phyloP scores from a whole-genome alignment of 352 stramenopile species.

The Pythium brachiatum region DNA sequence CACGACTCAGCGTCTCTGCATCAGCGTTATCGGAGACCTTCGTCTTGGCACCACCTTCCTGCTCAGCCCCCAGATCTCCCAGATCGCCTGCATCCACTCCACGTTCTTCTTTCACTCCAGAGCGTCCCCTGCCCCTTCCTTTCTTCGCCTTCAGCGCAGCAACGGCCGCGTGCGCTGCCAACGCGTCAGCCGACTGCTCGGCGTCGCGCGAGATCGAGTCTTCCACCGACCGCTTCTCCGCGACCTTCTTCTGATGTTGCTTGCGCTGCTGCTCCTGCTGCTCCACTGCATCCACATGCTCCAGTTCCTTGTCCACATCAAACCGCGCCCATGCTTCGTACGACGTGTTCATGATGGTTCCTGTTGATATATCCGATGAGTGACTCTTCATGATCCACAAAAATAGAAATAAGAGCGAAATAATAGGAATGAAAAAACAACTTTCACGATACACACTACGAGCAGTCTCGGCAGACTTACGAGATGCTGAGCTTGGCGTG shows the following conservation, averaged over 20 bases:
- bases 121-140: conserved; percentile 1
- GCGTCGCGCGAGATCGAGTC: conserved; percentile 36
- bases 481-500: conserved; percentile 39
- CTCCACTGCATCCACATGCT: conserved; percentile 43
- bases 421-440: background rate
- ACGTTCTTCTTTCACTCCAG: background rate
- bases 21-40: background rate
- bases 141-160: conserved; percentile 62
- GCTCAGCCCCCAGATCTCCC: no score
- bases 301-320: conserved; percentile 67
- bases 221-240: conserved; percentile 53
- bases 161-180: conserved; percentile 62
- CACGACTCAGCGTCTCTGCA: conserved; percentile 24
- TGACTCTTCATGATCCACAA: background rate
- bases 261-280: conserved; percentile 23
- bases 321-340: conserved; percentile 64
- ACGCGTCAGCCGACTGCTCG: conserved; percentile 54
- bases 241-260: conserved; percentile 29
- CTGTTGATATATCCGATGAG: no score
- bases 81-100: background rate
- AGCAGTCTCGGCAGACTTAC: background rate
- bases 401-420: background rate
- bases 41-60: background rate
- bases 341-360: conserved; percentile 25
- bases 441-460: background rate